Evolutionary conservation across 2,329 filamentous ascomycete genomes (phyloP), one percentile per base, ranked within the genome.

Genomic region (Pseudogymnoascus sp.): DNA sequence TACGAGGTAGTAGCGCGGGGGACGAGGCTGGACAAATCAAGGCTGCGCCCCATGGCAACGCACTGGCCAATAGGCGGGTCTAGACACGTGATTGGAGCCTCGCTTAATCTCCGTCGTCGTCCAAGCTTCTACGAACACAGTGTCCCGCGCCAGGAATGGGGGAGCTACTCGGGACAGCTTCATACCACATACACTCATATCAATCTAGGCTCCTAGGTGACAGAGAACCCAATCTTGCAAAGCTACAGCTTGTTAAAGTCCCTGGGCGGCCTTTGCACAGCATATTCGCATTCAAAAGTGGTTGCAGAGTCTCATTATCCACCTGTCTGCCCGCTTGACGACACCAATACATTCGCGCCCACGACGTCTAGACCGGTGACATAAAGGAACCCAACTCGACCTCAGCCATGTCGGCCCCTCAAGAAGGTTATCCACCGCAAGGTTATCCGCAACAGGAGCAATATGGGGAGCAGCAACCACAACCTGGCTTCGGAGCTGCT

Each of bases 361-460:
- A 56, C 49, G 18, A 18, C 18, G 28, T 16, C 49, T 56, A 56
- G 49, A 56, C 49, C 49, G 28, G 49, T 56, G 49, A 34, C 49
- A 56, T 36, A 34, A 34, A 56, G 49, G n/a, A 34, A 21, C 49
- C 7, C n/a, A 36, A 56, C 49, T 12, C 28, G 12, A 21, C 11
- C 3, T 40, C 63, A 65, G 69, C 61, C 66, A 82, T 82, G 80
- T 77, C 80, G 68, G 75, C 79, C 71, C 79, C 80, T 69, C 80
- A 81, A 72, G 78, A 78, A 69, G 78, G 76, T 66, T 82, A 80
- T 70, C 79, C 76, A 73, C 77, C 77, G 66, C 76, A 76, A 68
- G 74, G 72, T 63, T 76, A 76, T 67, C 71, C 74, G 36, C 68
- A 67, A 49, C 76, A 78, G 68, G 79, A 81, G 73, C 78, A 76